Evolutionary conservation across 805 yeast species (phyloP), one percentile per base, ranked within the genome.

Genomic region (Starmerella apicola): DNA sequence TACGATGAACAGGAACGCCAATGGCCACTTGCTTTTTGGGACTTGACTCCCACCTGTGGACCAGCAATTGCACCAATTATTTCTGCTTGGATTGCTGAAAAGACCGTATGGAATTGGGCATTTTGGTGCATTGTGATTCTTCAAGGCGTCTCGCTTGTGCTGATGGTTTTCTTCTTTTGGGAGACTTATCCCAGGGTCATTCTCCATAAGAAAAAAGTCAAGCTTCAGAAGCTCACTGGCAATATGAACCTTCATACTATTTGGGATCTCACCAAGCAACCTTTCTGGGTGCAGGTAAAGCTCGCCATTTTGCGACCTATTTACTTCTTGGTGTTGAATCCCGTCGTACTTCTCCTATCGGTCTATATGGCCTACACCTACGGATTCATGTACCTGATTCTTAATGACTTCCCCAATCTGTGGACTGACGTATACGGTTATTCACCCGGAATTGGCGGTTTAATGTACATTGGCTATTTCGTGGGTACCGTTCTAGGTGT

Each of bases 331-430:
- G 55, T 65, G 34, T 66, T 72, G n/a, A 72, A 76, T 51, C 81
- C 81, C 4, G 72, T 77, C 70, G 72, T 76, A 25, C 59, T 72
- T 22, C 78, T 78, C 0, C 59, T 77, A 24, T 81, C 81, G 4
- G 54, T 70, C 8, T 74, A 69, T 55, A 67, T 73, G 72, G 82
- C 82, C 2, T 71, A 75, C 51, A 64, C 67, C 7, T 77, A 76
- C 54, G 81, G 81, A 10, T 71, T 73, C 59, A 64, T 75, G 66
- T 76, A 76, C 55, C 62, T 76, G 42, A 60, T 76, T 64, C 64
- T 76, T 41, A 74, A 71, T 17, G 66, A 77, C 2, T 76, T 72
- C 60, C 80, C 81, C 3, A 45, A 60, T 2, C 67, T 73, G 27
- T 76, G 70, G 65, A 54, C 62, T 13, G 53, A 50, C 1, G 45